Evolutionary conservation across 768 basidiomycete species (phyloP).

Genomic region (Cystobasidium ongulense): DNA sequence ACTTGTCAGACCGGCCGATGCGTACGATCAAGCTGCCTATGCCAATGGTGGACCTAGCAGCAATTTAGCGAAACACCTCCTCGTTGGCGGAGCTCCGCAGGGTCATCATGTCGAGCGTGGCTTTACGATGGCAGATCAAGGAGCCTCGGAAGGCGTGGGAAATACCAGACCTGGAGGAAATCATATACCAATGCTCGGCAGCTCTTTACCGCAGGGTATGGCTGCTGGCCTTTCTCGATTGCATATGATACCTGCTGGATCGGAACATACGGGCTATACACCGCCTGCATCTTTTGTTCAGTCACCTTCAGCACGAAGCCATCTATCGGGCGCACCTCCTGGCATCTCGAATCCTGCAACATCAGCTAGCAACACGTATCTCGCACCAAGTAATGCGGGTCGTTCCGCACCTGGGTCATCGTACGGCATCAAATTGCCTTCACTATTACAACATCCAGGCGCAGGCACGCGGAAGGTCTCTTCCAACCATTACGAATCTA

Average conservation of each 20-base stretch:
- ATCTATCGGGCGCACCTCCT: background rate
- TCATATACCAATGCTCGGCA: slow-evolving; percentile 4
- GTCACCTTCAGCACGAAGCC: slow-evolving; percentile 8
- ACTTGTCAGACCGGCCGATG: background rate
- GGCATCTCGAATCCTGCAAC: background rate
- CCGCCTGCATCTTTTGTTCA: slow-evolving; percentile 7
- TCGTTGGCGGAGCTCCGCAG: background rate
- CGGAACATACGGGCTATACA: slow-evolving; percentile 25
- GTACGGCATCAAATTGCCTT: slow-evolving; percentile 7
- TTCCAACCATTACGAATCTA: background rate
- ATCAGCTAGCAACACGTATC: background rate
- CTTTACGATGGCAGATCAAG: background rate
- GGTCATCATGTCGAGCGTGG: background rate
- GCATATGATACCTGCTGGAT: slow-evolving; percentile 25
- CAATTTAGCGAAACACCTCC: background rate
- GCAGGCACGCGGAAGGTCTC: background rate
- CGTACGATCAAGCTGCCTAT: background rate
- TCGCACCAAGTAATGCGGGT: background rate
- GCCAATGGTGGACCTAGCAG: background rate
- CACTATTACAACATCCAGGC: background rate
- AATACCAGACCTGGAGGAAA: background rate
- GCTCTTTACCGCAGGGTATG: slow-evolving; percentile 30
- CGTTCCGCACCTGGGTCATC: background rate
- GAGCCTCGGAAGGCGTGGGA: background rate
- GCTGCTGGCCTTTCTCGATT: slow-evolving; percentile 32